phyloP scores from a whole-genome alignment of 139 green algal genomes.

The Yamagishiella unicocca region DNA sequence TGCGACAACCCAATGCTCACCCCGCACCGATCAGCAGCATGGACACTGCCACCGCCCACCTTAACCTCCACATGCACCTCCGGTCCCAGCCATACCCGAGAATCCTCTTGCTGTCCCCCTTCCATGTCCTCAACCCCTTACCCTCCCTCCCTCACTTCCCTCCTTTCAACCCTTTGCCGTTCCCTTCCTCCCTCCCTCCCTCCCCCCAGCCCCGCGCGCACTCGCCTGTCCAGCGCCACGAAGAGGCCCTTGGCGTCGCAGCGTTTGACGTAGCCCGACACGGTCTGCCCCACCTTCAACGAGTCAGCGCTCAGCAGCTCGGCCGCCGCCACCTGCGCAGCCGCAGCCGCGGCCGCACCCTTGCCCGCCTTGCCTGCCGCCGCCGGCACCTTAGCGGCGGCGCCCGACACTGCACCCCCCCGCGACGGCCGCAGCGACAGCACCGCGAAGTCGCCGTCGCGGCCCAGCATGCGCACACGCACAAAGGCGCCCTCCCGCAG shows the following conservation, averaged over 20 bases:
- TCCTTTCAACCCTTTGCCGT: too few species aligned
- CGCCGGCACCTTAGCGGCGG: background rate
- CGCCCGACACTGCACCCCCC: constrained; percentile 58
- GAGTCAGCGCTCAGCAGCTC: constrained; percentile 2
- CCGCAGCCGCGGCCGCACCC: background rate
- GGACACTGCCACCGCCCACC: too few species aligned
- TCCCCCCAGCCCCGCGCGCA: too few species aligned
- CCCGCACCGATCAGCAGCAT: too few species aligned
- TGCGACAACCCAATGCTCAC: too few species aligned
- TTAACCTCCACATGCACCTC: too few species aligned
- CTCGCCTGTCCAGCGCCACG: constrained; percentile 57
- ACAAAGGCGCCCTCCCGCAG: constrained; percentile 71
- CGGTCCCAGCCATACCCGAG: too few species aligned
- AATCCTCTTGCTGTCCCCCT: too few species aligned
- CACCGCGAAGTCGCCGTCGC: constrained; percentile 18
- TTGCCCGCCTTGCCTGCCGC: background rate
- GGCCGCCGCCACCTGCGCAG: background rate
- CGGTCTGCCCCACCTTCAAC: background rate
- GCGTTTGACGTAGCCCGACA: constrained; percentile 81
- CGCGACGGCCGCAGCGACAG: constrained; percentile 74
- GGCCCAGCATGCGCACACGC: constrained; percentile 58
- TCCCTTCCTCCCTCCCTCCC: too few species aligned
- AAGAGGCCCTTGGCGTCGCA: constrained; percentile 70
- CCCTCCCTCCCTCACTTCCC: background rate
- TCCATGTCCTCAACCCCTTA: background rate